Conservation (phyloP, 768 basidiomycete species). For the Kwoniella shandongensis region DNA sequence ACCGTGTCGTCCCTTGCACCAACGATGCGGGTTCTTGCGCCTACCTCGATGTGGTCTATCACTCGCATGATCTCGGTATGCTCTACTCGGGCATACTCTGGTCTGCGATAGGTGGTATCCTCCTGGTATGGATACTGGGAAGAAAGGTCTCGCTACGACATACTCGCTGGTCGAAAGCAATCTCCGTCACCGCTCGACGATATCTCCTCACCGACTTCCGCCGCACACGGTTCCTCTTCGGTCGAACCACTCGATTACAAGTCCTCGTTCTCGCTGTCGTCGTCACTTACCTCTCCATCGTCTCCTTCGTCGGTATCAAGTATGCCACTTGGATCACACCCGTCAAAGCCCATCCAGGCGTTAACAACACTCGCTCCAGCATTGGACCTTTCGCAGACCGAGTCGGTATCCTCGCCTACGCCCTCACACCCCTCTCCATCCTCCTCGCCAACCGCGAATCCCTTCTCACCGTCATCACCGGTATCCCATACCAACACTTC, state of each 20-base stretch:
- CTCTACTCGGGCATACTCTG: conserved; percentile 32
- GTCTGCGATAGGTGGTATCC: conserved; percentile 25
- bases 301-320: conserved; percentile 32
- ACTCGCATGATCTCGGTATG: conserved; percentile 35
- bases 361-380: conserved; percentile 31
- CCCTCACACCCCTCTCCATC: conserved; percentile 34
- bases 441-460: conserved; percentile 34
- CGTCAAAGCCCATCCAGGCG: conserved; percentile 25
- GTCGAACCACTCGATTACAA: conserved; percentile 32
- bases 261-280: conserved; percentile 16
- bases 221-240: conserved; percentile 25
- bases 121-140: conserved; percentile 21
- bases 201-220: conserved; percentile 23
- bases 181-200: conserved; percentile 8
- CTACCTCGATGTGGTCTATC: conserved; percentile 38
- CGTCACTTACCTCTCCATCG: conserved; percentile 26
- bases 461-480: conserved; percentile 31
- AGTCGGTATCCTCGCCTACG: conserved; percentile 36
- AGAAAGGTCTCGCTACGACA: conserved; percentile 8
- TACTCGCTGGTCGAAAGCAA: background rate
- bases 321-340: conserved; percentile 36
- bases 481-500: conserved; percentile 41
- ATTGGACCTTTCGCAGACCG: conserved; percentile 32
- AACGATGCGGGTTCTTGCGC: conserved; percentile 34
- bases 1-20: conserved; percentile 33